These are phyloP conservation scores for Exophiala sp. DNA, from an alignment of 2,329 filamentous ascomycete species.

Conservation along the genomic window DNA sequence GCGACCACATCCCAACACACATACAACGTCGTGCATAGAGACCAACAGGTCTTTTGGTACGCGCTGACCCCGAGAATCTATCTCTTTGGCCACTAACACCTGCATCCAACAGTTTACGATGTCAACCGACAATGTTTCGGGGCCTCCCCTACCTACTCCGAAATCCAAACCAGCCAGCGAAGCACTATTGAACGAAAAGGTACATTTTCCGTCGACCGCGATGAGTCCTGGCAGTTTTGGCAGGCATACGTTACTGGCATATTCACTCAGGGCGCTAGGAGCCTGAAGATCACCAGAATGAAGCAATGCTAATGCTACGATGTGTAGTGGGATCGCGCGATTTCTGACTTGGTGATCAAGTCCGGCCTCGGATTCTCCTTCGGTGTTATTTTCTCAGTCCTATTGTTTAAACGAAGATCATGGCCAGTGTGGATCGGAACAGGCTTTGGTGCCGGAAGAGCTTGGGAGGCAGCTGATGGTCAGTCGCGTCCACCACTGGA, in stretches of 20 bases:
- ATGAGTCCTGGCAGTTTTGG: background rate
- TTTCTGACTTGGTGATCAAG: conserved; percentile 96
- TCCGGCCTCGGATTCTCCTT: conserved; percentile 94
- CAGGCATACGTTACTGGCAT: too few species aligned
- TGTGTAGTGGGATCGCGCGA: conserved; percentile 90
- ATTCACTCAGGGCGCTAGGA: background rate
- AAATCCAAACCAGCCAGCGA: conserved; percentile 85
- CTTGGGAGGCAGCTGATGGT: conserved; percentile 97
- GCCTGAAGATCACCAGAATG: conserved; percentile 1
- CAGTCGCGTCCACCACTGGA: conserved; percentile 39
- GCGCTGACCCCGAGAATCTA: background rate
- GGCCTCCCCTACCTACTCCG: conserved; percentile 62
- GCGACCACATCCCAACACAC: conserved; percentile 1
- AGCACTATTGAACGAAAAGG: conserved; percentile 98
- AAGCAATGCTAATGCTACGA: conserved; percentile 15
- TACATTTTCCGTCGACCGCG: conserved; percentile 42
- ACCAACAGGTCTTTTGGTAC: conserved; percentile 6
- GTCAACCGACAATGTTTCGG: conserved; percentile 56
- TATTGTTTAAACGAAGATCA: conserved; percentile 95
- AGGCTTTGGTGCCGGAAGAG: conserved; percentile 91
- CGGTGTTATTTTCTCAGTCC: conserved; percentile 96
- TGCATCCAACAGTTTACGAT: conserved; percentile 39
- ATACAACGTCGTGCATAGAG: background rate
- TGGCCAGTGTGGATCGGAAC: conserved; percentile 96
- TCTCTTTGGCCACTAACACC: background rate